These are phyloP conservation scores for Fomitopsis betulina DNA, from an alignment of 1,284 basidiomycete species.

Conservation along the genomic window DNA sequence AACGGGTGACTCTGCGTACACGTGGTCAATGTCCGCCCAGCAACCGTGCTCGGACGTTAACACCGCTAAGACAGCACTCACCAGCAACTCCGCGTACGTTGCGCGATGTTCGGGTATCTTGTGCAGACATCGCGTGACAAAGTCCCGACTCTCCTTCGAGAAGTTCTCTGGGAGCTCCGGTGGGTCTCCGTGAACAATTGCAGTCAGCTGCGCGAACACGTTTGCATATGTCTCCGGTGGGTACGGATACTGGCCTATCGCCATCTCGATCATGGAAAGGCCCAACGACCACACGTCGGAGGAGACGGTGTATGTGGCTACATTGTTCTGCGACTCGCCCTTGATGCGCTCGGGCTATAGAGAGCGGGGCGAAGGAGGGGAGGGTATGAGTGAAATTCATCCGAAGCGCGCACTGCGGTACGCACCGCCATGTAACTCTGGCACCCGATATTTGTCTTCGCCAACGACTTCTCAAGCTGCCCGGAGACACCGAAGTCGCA, in stretches of 20 bases:
- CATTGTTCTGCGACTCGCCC: slow-evolving; percentile 84
- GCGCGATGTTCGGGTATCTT: slow-evolving; percentile 79
- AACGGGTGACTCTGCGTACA: slow-evolving; percentile 60
- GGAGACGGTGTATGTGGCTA: slow-evolving; percentile 91
- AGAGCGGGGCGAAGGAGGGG: not conserved
- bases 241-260: slow-evolving; percentile 91
- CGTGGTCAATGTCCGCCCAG: not conserved
- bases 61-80: slow-evolving; percentile 26
- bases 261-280: slow-evolving; percentile 91
- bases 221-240: slow-evolving; percentile 98
- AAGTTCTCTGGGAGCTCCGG: slow-evolving; percentile 71
- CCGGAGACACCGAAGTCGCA: slow-evolving; percentile 99
- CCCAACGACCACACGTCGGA: slow-evolving; percentile 99
- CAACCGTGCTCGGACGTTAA: not conserved
- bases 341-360: slow-evolving; percentile 89
- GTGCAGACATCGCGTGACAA: slow-evolving; percentile 60
- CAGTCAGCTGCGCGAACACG: slow-evolving; percentile 93
- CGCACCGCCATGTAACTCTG: slow-evolving; percentile 97
- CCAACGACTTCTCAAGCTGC: slow-evolving; percentile 92
- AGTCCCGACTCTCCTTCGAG: slow-evolving; percentile 53
- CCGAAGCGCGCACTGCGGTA: not conserved
- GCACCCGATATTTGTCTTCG: slow-evolving; percentile 98
- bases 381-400: not conserved
- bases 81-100: slow-evolving; percentile 82
- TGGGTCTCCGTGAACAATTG: slow-evolving; percentile 93